Evolutionary conservation across 139 green algal species (phyloP).

Genomic region (Chlamydomonas sp.): DNA sequence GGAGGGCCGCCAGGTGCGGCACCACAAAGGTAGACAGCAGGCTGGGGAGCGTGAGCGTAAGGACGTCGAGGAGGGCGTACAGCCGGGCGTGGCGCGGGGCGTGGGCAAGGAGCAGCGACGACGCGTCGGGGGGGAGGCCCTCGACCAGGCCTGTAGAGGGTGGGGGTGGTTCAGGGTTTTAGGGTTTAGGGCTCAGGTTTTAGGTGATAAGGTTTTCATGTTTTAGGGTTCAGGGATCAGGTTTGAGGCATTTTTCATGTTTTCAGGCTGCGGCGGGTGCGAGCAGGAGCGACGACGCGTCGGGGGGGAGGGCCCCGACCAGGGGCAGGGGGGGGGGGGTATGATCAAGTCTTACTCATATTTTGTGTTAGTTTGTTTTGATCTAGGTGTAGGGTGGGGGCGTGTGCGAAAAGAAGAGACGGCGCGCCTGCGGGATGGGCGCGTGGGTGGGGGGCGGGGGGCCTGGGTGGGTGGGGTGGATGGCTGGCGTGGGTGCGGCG

Average conservation of each 20-base stretch:
- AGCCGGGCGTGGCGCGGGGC: constrained; percentile 9
- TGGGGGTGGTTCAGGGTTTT: not conserved
- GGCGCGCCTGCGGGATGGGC: constrained; percentile 2
- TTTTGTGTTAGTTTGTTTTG: no score
- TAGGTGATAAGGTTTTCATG: no score
- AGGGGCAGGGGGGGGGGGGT: constrained; percentile 15
- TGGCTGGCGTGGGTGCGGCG: no score
- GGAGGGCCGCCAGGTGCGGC: constrained; percentile 22
- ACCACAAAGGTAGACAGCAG: constrained; percentile 28
- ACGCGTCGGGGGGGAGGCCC: constrained; percentile 11
- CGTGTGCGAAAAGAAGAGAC: not conserved
- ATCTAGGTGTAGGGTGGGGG: no score
- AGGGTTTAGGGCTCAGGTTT: no score
- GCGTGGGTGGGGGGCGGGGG: no score
- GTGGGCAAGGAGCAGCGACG: not conserved
- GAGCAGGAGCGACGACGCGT: not conserved
- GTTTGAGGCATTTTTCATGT: no score
- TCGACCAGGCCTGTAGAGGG: constrained; percentile 21
- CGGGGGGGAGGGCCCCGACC: constrained; percentile 12
- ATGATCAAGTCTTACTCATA: no score
- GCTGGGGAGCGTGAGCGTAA: constrained; percentile 14
- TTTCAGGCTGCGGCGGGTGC: not conserved
- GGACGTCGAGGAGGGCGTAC: constrained; percentile 34
- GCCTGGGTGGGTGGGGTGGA: no score
- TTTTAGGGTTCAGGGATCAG: no score